These are phyloP conservation scores for Paramecium pentaurelia DNA, from an alignment of 73 alveolate genomes.

Conservation along the genomic window DNA sequence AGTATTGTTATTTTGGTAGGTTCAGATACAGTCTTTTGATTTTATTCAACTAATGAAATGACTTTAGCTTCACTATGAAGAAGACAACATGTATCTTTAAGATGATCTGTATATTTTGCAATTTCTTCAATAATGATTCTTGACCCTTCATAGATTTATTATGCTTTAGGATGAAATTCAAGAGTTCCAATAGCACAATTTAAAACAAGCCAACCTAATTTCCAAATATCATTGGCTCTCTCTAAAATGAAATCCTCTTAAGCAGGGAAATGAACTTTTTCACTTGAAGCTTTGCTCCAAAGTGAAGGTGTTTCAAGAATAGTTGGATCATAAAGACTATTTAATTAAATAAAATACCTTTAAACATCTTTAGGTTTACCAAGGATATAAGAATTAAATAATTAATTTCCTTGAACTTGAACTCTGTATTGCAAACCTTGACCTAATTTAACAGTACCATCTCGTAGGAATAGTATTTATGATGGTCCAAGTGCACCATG, in stretches of 20 bases:
- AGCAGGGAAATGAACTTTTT: constrained; percentile 23
- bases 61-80: constrained; percentile 23
- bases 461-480: constrained; percentile 24
- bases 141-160: constrained; percentile 20
- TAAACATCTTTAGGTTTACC: constrained; percentile 35
- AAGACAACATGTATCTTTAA: constrained; percentile 5
- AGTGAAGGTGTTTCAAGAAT: constrained; percentile 9
- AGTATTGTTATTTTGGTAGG: not conserved
- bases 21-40: not conserved
- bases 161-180: constrained; percentile 39
- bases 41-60: not conserved
- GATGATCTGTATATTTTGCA: not conserved
- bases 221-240: constrained; percentile 48
- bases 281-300: constrained; percentile 43
- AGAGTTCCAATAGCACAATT: constrained; percentile 43
- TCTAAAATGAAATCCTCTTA: constrained; percentile 17
- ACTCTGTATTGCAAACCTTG: constrained; percentile 3
- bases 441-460: constrained; percentile 21
- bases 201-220: not conserved
- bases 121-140: constrained; percentile 32
- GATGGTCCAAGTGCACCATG: constrained; percentile 53
- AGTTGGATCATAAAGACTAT: constrained; percentile 45
- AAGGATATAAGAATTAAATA: constrained; percentile 7
- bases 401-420: not conserved
- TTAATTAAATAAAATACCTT: not conserved